These are phyloP conservation scores for Ophiostoma fasciatum DNA, from an alignment of 2,329 filamentous ascomycete genomes.

Conservation along the genomic window DNA sequence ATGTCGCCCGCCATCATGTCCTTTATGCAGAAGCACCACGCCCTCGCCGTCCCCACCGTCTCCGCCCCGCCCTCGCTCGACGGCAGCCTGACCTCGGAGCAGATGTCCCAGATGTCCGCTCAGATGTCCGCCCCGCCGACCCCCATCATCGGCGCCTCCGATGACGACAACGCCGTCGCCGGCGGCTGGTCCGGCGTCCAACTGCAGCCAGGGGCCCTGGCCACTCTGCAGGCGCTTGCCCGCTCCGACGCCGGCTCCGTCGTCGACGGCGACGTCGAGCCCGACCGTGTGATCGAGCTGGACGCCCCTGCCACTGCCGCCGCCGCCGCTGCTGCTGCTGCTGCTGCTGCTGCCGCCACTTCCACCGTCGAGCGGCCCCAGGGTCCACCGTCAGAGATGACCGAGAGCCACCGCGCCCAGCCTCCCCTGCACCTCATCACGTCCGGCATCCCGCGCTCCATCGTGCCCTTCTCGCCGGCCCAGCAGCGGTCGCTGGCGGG, in stretches of 20 bases:
- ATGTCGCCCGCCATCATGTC: conserved; percentile 64
- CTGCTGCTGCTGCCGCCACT: no score
- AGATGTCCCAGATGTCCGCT: conserved; percentile 46
- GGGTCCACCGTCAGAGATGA: no score
- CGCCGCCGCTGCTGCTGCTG: no score
- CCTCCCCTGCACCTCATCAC: conserved; percentile 35
- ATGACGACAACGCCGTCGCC: conserved; percentile 31
- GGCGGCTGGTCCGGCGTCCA: conserved; percentile 59
- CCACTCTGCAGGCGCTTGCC: conserved; percentile 62
- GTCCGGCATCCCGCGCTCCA: conserved; percentile 18
- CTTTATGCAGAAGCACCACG: conserved; percentile 49
- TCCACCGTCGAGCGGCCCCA: no score
- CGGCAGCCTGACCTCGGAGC: conserved; percentile 77
- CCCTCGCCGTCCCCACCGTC: conserved; percentile 53
- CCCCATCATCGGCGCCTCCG: conserved; percentile 49
- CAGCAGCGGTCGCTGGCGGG: conserved; percentile 50
- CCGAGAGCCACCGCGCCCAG: conserved; percentile 27
- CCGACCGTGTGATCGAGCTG: conserved; percentile 40
- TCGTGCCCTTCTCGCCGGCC: conserved; percentile 26
- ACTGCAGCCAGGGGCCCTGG: conserved; percentile 67
- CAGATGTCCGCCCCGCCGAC: conserved; percentile 69
- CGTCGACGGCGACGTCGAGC: conserved; percentile 44
- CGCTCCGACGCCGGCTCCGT: conserved; percentile 36
- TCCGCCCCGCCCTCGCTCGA: conserved; percentile 81
- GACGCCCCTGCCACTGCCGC: conserved; percentile 15